phyloP scores from a whole-genome alignment of 768 basidiomycete species.

The Termitomyces sp. region DNA sequence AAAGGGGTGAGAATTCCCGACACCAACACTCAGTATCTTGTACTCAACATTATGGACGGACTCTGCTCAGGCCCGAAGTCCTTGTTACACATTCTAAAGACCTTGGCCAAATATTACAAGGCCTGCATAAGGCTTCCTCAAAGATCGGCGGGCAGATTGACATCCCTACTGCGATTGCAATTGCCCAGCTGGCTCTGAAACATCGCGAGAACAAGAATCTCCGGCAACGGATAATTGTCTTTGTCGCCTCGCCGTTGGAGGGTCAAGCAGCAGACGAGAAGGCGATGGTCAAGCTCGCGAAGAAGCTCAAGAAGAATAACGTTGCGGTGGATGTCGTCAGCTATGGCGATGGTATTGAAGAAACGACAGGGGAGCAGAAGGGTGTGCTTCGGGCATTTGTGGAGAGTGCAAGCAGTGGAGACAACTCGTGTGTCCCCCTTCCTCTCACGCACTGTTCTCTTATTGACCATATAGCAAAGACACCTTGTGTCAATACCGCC shows the following conservation, averaged over 20 bases:
- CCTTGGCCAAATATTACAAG: conserved; percentile 84
- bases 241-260: conserved; percentile 86
- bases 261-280: conserved; percentile 71
- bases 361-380: conserved; percentile 55
- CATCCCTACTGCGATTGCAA: conserved; percentile 85
- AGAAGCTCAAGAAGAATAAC: conserved; percentile 99
- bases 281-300: conserved; percentile 83
- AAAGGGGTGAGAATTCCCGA: conserved; percentile 64
- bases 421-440: conserved; percentile 70
- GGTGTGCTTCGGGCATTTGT: conserved; percentile 75
- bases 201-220: conserved; percentile 99
- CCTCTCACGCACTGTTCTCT: neutral
- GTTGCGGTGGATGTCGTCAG: conserved; percentile 90
- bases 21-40: no score
- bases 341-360: conserved; percentile 88
- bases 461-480: conserved; percentile 33
- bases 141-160: conserved; percentile 82
- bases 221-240: conserved; percentile 92
- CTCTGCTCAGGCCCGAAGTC: conserved; percentile 76
- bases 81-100: conserved; percentile 96
- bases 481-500: conserved; percentile 81
- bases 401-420: conserved; percentile 73
- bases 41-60: neutral
- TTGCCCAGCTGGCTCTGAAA: conserved; percentile 95
- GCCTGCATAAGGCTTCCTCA: conserved; percentile 63